These are phyloP conservation scores for Toxoplasma gondii DNA, from an alignment of 169 alveolate species.

Conservation along the genomic window DNA sequence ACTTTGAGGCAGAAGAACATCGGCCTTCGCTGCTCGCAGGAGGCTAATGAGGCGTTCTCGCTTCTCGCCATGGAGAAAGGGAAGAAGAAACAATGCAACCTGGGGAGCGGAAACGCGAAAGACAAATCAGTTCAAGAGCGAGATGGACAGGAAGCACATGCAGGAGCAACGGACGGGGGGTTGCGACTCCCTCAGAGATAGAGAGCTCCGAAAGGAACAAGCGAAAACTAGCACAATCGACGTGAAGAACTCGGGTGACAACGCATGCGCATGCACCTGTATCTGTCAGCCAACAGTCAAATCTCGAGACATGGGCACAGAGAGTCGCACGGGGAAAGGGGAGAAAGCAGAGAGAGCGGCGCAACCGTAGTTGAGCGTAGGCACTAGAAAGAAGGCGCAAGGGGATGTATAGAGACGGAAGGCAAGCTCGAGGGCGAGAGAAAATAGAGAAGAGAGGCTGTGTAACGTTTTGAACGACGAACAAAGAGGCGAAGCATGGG, in stretches of 20 bases:
- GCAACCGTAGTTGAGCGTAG: too few species aligned
- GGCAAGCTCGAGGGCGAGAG: not conserved
- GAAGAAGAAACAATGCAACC: not conserved
- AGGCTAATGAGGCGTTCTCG: not conserved
- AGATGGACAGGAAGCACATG: not conserved
- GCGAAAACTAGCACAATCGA: not conserved
- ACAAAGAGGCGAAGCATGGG: not conserved
- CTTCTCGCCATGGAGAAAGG: not conserved
- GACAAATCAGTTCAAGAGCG: not conserved
- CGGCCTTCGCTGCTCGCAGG: not conserved
- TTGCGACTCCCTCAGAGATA: too few species aligned
- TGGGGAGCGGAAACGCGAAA: not conserved
- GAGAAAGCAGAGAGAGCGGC: too few species aligned
- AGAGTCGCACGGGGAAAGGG: not conserved
- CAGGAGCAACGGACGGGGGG: not conserved
- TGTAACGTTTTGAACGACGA: not conserved
- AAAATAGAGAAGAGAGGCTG: not conserved
- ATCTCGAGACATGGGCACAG: not conserved
- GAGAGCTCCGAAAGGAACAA: too few species aligned
- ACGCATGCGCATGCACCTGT: not conserved
- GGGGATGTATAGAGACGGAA: too few species aligned
- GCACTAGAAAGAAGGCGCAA: too few species aligned
- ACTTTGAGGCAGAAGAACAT: not conserved
- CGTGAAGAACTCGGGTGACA: not conserved
- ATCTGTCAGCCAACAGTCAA: not conserved